A percentile compares a stretch with the other conserved stretches of the same genome.
phyloP scores from a whole-genome alignment of 2,329 filamentous ascomycete species.

The Ceratocystis ficicola region DNA sequence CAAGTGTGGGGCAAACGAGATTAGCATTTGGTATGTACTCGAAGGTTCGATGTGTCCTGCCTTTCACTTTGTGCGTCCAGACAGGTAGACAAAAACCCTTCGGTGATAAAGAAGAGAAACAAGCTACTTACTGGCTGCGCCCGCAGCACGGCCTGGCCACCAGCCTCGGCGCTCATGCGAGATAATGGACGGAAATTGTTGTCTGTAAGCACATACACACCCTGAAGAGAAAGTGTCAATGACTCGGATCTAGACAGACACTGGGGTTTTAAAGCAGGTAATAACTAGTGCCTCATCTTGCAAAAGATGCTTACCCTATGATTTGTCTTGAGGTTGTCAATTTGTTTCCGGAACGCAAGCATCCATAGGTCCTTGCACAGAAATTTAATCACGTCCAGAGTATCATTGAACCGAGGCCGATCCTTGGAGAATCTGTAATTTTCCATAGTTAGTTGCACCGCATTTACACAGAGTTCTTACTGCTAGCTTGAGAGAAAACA shows the following conservation, averaged over 20 bases:
- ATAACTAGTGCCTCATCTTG: neutral
- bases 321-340: constrained; percentile 98
- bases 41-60: too few species aligned
- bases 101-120: constrained; percentile 4
- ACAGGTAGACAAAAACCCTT: neutral
- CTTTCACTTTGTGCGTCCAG: neutral
- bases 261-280: neutral
- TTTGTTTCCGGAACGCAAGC: constrained; percentile 87
- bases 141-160: constrained; percentile 57
- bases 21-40: neutral
- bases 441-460: neutral
- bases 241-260: neutral
- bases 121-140: constrained; percentile 60
- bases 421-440: constrained; percentile 61
- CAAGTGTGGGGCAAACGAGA: constrained; percentile 16
- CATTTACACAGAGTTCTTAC: too few species aligned
- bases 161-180: constrained; percentile 74
- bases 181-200: constrained; percentile 79
- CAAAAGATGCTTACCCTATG: constrained; percentile 51
- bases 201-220: constrained; percentile 92
- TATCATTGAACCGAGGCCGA: constrained; percentile 77
- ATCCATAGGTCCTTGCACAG: constrained; percentile 98
- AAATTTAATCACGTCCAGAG: constrained; percentile 94
- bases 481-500: too few species aligned
- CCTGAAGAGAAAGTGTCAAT: constrained; percentile 35